Base-by-base conservation (phyloP, 331 rosid genomes). In the Pyracantha coccinea region DNA sequence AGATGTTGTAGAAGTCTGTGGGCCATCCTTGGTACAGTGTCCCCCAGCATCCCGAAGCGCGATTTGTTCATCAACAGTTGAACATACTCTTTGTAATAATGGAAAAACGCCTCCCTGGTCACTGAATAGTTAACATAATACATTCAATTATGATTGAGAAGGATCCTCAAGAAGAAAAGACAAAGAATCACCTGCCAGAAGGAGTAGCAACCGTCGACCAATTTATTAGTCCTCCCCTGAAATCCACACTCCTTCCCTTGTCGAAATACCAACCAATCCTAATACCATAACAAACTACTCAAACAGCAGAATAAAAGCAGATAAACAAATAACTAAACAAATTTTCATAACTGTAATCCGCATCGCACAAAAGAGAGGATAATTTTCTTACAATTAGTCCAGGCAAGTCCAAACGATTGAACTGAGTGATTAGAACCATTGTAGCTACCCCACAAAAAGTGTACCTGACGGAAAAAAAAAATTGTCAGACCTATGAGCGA, bases 191-290 rank as follows among this genome's bases (percentile, higher is more conserved):
- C 98, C 98, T 93, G 98, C 98, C 98, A 91, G 79, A 93, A 93
- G 61, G 98, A 93, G 79, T 93, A 93, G 89, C 98, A 93, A 67
- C 98, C 97, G 71, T 91, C 98, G 35, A 93, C 96, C 87, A 93
- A 73, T 82, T 93, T 91, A 89, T 93, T 93, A 27, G 98, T 93
- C 82, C 98, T 88, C 75, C 98, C 98, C 84, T 93, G 98, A 79
- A 93, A 93, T 79, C 97, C 96, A 64, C 85, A 80, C 85, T 93
- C 98, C 64, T 44, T 86, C 77, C 97, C 95, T 81, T 94, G 99
- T 65, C 97, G 89, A 76, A 87, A 90, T 69, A 86, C 93, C 79
- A 82, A 89, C 99, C 99, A 94, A 45, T 90, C 95, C 99, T 94
- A 66, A 72, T 16, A 58, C 66, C 45, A 74, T 16, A 66, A 62